Conservation (phyloP, 2,329 filamentous ascomycete genomes). For the Xylariaceae sp. region DNA sequence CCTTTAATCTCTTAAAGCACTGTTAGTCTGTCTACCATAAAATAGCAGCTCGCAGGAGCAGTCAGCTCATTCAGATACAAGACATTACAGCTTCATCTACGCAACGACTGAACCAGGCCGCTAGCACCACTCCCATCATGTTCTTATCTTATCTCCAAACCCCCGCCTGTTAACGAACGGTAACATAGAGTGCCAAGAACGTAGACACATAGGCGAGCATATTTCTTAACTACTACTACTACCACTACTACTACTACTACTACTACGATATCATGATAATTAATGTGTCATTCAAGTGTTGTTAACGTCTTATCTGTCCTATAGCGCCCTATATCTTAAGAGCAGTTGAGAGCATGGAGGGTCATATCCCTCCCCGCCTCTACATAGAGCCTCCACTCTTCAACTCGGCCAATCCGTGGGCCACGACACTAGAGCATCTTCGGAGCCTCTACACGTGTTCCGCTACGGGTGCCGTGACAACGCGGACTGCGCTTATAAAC, state of each 20-base stretch:
- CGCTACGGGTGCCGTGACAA: conserved; percentile 76
- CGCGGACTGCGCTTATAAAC: conserved; percentile 69
- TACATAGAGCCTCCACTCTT: conserved; percentile 69
- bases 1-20: background rate
- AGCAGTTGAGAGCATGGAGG: too few relatives aligned
- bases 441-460: conserved; percentile 64
- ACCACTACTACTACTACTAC: too few relatives aligned
- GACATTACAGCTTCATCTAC: background rate
- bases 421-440: conserved; percentile 69
- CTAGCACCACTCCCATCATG: background rate
- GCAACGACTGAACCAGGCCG: background rate
- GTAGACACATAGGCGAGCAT: conserved; percentile 4
- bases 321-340: too few relatives aligned
- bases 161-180: conserved; percentile 11
- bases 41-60: background rate
- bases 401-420: conserved; percentile 80
- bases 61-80: background rate
- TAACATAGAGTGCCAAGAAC: conserved; percentile 5
- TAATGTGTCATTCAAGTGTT: too few relatives aligned
- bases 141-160: conserved; percentile 30
- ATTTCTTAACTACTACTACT: background rate
- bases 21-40: too few relatives aligned
- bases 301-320: too few relatives aligned
- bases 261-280: too few relatives aligned
- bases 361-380: conserved; percentile 52